Conservation (phyloP, 352 stramenopile species). For the Pythium dissimile region DNA sequence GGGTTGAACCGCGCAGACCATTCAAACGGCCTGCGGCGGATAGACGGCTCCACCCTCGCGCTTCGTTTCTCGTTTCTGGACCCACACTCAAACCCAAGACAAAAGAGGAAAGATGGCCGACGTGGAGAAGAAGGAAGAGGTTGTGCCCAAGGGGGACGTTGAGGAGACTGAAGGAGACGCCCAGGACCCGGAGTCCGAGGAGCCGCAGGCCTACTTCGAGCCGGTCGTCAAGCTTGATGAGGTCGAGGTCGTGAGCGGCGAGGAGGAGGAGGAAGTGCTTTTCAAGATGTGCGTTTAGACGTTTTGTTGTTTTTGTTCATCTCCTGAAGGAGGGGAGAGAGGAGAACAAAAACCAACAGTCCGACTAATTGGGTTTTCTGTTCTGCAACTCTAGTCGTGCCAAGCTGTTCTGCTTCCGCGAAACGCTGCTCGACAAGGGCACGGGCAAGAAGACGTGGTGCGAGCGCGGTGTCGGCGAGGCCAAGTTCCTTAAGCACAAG, state of each 20-base stretch:
- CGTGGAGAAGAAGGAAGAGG: conserved; percentile 69
- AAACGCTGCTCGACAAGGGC: conserved; percentile 97
- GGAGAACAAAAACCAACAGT: too few species aligned
- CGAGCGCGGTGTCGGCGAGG: conserved; percentile 95
- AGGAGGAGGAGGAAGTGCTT: conserved; percentile 96
- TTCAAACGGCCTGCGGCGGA: conserved; percentile 20
- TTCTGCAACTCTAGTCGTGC: conserved; percentile 62
- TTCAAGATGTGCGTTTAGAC: conserved; percentile 88
- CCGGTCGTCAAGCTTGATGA: conserved; percentile 87
- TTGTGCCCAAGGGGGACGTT: conserved; percentile 48
- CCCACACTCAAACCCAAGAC: conserved; percentile 7
- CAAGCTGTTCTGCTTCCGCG: conserved; percentile 97
- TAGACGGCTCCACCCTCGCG: conserved; percentile 4
- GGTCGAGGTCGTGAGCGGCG: conserved; percentile 96
- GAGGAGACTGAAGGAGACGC: conserved; percentile 38
- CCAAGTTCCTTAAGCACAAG: conserved; percentile 97
- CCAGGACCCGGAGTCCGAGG: conserved; percentile 76
- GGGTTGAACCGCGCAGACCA: conserved; percentile 26
- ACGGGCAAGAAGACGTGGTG: conserved; percentile 97
- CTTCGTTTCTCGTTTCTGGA: neutral
- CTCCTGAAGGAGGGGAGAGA: neutral
- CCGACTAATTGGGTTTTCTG: conserved; percentile 1
- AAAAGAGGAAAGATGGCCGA: conserved; percentile 22
- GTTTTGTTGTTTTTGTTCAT: neutral
- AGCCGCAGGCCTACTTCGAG: conserved; percentile 87